Base-by-base conservation (phyloP, 805 yeast species). In the Pichia eremophila region DNA sequence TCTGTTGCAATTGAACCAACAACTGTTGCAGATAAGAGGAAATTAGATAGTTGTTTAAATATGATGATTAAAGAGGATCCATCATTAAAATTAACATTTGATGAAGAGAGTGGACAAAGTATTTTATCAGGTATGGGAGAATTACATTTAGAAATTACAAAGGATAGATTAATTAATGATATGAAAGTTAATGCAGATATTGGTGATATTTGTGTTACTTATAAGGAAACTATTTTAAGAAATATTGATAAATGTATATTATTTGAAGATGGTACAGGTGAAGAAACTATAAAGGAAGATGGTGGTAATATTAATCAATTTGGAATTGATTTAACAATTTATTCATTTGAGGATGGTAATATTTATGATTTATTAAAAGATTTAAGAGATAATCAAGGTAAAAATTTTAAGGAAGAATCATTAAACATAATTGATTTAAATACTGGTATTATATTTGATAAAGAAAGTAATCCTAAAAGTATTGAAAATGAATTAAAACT, bases 101-200 rank as follows among this genome's bases (percentile, higher is more conserved):
- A 93, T 62, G 90, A 87, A 50, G 98, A 91, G 55, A 72, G 87
- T 47, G 95, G 93, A 8, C 97, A 93, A 66, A 81, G 90, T 2
- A 75, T 90, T 28, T 65, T 93, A 31, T 81, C 95, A 18, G 99
- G 99, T 32, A 91, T 91, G 98, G 99, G 99, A 39, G 98, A 93
- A 60, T 71, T 93, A 43, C 99, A 93, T 66, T 71, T 93, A 44
- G 98, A 93, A 55, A 89, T 93, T 54, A 85, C 93, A 2, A 74
- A 73, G 43, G 93, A 87, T 57, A 72, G 97, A 47, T 72, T 89
- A 39, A 66, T 86, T n/a, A 77, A 76, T 40, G 95, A 88, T 49
- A 72, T 89, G 74, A 83, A 83, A 61, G 96, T 95, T 3, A 79
- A 82, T 47, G 84, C 86, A 1, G 81, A 81, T 32, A 73, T 88